Base-by-base conservation (phyloP, 1,284 basidiomycete genomes). In the Sanghuangporus weigelae region DNA sequence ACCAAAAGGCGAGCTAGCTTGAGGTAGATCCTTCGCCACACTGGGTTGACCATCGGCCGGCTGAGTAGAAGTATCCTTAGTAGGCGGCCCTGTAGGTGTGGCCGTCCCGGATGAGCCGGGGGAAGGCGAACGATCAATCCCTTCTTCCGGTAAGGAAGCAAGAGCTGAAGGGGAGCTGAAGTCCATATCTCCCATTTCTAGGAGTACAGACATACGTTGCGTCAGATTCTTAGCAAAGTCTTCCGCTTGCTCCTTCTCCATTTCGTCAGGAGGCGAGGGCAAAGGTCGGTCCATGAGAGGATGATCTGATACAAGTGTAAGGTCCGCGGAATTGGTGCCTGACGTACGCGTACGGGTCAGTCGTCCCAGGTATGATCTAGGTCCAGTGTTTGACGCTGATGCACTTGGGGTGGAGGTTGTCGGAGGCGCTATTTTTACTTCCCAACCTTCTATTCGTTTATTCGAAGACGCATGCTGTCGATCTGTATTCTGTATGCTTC, bases 1-100 rank as follows among this genome's bases (percentile, higher is more conserved):
- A 48, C 81, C 74, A 53, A 71, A 44, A 1, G 56, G 21, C 10
- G 56, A 44, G 11, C 44, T 48, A 31, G 26, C 26, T 23, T 12
- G 58, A 26, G 19, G 5, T 31, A 35, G 16, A n/a, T 19, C 19
- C 23, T 5, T 16, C 11, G n/a, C 16, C 7, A 16, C 7, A 31
- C 38, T 26, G 16, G 36, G 51, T 21, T 38, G 23, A 26, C 36
- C 60, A 46, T 40, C 40, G 16, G 36, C n/a, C 11, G 58, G 21
- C 19, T 23, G n/a, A 38, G 48, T 16, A 31, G 39, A 39, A 23
- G 36, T 23, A 11, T 19, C 44, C 26, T 7, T 14, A 60, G 64
- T 63, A 57, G 60, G 59, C 21, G 67, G 55, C 53, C 64, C 38
- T 21, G 64, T 21, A 16, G 66, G 59, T 40, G 65, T 68, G 35